Evolutionary conservation across 768 basidiomycete species (phyloP), one percentile per base, ranked within the genome.

Genomic region (Auriscalpium microsporum): DNA sequence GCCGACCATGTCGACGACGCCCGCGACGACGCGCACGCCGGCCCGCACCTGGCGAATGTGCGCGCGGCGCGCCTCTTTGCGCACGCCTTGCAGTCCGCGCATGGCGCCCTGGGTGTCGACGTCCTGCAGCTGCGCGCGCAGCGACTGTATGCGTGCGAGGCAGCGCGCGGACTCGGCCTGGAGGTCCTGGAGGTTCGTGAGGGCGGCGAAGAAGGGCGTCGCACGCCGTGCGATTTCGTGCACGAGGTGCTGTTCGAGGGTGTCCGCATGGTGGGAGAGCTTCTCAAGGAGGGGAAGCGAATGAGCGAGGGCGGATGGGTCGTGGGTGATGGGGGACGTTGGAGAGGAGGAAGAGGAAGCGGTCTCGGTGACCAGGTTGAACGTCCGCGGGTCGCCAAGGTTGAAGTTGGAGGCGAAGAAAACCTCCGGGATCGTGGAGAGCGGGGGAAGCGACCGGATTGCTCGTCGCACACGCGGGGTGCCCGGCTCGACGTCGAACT

Each of bases 141-240:
- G 76, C 28, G 81, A 76, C 8, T 78, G 73, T 57, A 97, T 90
- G 47, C 88, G 83, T 45, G 76, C 71, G 7, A 98, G 76, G 64
- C 94, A 94, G 48, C 83, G 79, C 48, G 86, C 80, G 0, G 93
- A 94, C 66, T 96, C 92, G 6, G 87, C 81, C 65, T 94, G 92
- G 10, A 99, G 80, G 59, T 92, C 87, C 64, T 96, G 90, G 8
- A 99, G 76, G 68, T 99, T 99, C 8, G 92, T 81, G 38, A 99
- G 80, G 8, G 96, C 96, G 5, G 94, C 87, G 64, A 98, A 99
- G 79, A 99, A 99, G 1, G 93, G 92, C 1, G 90, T 81, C 0
- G 94, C 91, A 13, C 95, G 87, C 10, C 87, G 74, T 9, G 88
- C 87, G 46, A 99, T 94, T 70, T 98, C 96, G 57, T 84, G 84